phyloP scores from a whole-genome alignment of 306 rosid species.

The Mucuna pruriens region DNA sequence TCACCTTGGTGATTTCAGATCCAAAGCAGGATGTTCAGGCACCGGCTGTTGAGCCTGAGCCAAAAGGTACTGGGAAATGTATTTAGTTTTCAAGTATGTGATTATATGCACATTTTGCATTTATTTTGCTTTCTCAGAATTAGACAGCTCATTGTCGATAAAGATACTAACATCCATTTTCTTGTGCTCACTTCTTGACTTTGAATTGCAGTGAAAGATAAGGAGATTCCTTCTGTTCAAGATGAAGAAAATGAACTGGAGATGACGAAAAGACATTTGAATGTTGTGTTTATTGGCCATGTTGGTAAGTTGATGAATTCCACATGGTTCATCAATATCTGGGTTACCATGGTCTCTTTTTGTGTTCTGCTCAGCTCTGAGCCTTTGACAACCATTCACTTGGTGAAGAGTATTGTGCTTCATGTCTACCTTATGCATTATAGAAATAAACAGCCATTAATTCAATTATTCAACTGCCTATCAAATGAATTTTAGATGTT shows the following conservation, averaged over 20 bases:
- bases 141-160: not conserved
- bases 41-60: conserved; percentile 51
- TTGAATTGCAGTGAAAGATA: conserved; percentile 57
- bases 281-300: conserved; percentile 95
- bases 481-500: conserved; percentile 24
- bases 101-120: not conserved
- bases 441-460: conserved; percentile 12
- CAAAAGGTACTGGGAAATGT: conserved; percentile 54
- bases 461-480: not conserved
- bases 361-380: conserved; percentile 5
- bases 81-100: conserved; percentile 16
- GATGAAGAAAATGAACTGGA: conserved; percentile 50
- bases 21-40: conserved; percentile 46
- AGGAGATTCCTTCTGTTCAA: conserved; percentile 45
- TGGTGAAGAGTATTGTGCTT: not conserved
- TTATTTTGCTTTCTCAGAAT: conserved; percentile 21
- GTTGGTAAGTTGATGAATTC: conserved; percentile 72
- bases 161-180: conserved; percentile 20
- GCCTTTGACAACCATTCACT: not conserved
- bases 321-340: not conserved
- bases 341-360: not conserved
- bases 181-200: conserved; percentile 37
- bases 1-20: conserved; percentile 54
- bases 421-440: conserved; percentile 25
- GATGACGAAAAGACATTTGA: conserved; percentile 74